A percentile compares a stretch with the other conserved stretches of the same genome.
These are phyloP conservation scores for Ascochyta viciae-villosae DNA, from an alignment of 2,329 filamentous ascomycete genomes.

Conservation along the genomic window DNA sequence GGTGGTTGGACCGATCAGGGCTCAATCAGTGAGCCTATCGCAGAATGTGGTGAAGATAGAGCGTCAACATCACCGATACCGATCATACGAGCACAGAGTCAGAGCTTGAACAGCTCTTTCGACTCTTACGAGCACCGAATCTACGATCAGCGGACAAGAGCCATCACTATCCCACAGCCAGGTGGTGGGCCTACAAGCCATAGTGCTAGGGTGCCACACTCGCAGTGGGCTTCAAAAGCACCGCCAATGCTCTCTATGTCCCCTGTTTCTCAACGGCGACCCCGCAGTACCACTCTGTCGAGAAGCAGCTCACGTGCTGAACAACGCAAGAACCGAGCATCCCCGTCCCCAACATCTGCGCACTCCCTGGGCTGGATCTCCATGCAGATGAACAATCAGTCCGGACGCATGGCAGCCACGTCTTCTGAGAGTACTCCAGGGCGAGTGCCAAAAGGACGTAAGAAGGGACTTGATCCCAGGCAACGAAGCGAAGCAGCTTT, in stretches of 20 bases:
- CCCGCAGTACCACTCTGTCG: slow-evolving; percentile 32
- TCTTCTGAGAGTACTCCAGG: slow-evolving; percentile 35
- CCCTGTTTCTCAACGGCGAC: slow-evolving; percentile 29
- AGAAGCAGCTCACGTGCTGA: slow-evolving; percentile 35
- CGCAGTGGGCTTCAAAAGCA: slow-evolving; percentile 24
- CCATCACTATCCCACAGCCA: slow-evolving; percentile 41
- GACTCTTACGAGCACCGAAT: slow-evolving; percentile 18
- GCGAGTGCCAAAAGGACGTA: slow-evolving; percentile 41
- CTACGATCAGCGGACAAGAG: slow-evolving; percentile 25
- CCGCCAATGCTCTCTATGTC: slow-evolving; percentile 38
- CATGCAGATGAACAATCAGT: slow-evolving; percentile 43
- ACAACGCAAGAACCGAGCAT: slow-evolving; percentile 27
- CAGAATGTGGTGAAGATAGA: slow-evolving; percentile 31
- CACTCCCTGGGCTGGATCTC: slow-evolving; percentile 45
- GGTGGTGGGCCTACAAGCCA: slow-evolving; percentile 21
- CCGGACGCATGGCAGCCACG: slow-evolving; percentile 41
- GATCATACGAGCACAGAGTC: slow-evolving; percentile 35
- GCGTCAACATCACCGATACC: slow-evolving; percentile 38
- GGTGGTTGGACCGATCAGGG: slow-evolving; percentile 41
- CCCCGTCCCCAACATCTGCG: slow-evolving; percentile 37
- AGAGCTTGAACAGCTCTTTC: slow-evolving; percentile 27
- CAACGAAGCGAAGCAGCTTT: slow-evolving; percentile 46
- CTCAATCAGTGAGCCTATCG: slow-evolving; percentile 38
- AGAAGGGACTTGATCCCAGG: slow-evolving; percentile 40
- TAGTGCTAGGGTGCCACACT: slow-evolving; percentile 13